Evolutionary conservation across 768 basidiomycete genomes (phyloP).

Genomic region (Boletus insuetus): DNA sequence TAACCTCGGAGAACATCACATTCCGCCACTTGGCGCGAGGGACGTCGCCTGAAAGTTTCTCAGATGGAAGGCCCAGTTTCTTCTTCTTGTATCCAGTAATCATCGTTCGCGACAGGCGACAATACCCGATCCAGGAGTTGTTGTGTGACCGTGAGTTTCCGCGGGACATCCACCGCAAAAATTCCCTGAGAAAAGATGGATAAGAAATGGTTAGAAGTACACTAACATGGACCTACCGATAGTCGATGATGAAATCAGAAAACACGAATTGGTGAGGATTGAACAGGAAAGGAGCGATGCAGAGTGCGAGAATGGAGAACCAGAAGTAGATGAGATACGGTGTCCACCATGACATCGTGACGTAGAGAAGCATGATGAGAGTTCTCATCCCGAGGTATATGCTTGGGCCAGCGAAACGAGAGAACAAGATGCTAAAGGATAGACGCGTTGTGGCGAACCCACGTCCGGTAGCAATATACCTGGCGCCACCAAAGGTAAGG

Average conservation of each 20-base stretch:
- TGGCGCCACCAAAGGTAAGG: conserved; percentile 94
- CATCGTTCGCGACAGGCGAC: conserved; percentile 94
- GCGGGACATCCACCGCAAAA: conserved; percentile 97
- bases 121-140: conserved; percentile 99
- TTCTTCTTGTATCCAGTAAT: conserved; percentile 99
- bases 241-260: conserved; percentile 96
- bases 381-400: conserved; percentile 98
- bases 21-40: conserved; percentile 93
- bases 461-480: conserved; percentile 98
- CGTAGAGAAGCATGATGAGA: conserved; percentile 87
- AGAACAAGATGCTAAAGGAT: conserved; percentile 92
- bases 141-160: conserved; percentile 96
- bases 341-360: conserved; percentile 89
- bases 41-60: conserved; percentile 93
- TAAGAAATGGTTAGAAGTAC: neutral
- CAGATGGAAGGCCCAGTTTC: conserved; percentile 92
- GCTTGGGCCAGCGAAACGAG: conserved; percentile 96
- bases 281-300: conserved; percentile 96
- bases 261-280: conserved; percentile 99
- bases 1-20: conserved; percentile 81
- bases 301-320: conserved; percentile 89
- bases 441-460: conserved; percentile 97
- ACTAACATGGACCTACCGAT: conserved; percentile 51
- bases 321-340: conserved; percentile 97
- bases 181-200: conserved; percentile 59